These are phyloP conservation scores for Umbelopsis isabellina DNA, from an alignment of 192 early-diverging fungal genomes.

Conservation along the genomic window DNA sequence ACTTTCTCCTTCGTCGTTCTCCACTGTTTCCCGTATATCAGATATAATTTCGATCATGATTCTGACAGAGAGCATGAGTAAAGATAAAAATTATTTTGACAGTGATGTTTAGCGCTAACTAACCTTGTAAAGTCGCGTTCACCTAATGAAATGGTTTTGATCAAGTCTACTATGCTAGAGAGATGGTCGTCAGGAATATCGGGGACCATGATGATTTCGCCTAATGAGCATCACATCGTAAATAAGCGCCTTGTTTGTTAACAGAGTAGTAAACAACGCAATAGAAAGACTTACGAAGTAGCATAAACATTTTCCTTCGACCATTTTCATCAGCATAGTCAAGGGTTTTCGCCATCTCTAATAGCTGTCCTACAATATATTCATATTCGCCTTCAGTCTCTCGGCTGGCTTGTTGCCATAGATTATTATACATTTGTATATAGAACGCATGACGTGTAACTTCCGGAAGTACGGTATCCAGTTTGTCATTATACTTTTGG, in stretches of 20 bases:
- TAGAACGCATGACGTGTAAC: conserved; percentile 59
- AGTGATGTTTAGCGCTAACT: background rate
- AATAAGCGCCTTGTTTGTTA: too few relatives aligned
- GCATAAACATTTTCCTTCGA: conserved; percentile 75
- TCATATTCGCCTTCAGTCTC: conserved; percentile 54
- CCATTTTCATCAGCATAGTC: conserved; percentile 93
- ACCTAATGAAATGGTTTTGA: conserved; percentile 74
- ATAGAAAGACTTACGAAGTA: conserved; percentile 63
- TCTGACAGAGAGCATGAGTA: conserved; percentile 15
- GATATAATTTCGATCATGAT: conserved; percentile 83
- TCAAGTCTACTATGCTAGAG: conserved; percentile 73
- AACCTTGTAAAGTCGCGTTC: conserved; percentile 86
- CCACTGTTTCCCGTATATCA: conserved; percentile 67
- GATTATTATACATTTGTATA: conserved; percentile 58
- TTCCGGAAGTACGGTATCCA: conserved; percentile 73
- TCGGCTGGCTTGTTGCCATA: conserved; percentile 52
- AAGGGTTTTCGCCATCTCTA: conserved; percentile 73
- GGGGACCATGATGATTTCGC: conserved; percentile 72
- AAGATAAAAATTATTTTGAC: background rate
- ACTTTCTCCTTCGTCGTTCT: conserved; percentile 37
- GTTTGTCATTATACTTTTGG: conserved; percentile 58
- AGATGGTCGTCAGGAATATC: conserved; percentile 82
- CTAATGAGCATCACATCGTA: conserved; percentile 33
- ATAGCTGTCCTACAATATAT: conserved; percentile 73
- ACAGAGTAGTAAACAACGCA: conserved; percentile 7